Evolutionary conservation across 2,329 filamentous ascomycete species (phyloP).

Genomic region (Shiraia bambusicola): DNA sequence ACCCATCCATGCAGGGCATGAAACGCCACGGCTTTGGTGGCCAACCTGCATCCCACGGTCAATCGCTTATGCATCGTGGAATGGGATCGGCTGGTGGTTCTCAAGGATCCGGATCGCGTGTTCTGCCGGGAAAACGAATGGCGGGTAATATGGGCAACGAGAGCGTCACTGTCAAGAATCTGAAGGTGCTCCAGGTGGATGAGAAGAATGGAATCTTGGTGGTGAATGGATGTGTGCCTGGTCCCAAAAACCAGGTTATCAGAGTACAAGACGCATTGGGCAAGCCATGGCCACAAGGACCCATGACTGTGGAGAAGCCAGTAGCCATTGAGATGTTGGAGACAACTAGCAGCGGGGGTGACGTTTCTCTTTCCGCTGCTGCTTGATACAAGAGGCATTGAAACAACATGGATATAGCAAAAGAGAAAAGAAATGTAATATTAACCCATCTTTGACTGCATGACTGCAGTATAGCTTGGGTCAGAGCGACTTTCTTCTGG

Average conservation of each 20-base stretch:
- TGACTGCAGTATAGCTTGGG: no score
- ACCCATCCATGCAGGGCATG: conserved; percentile 64
- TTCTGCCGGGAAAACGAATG: conserved; percentile 97
- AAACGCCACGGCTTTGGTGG: conserved; percentile 89
- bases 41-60: conserved; percentile 91
- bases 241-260: conserved; percentile 83
- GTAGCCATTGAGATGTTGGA: conserved; percentile 12
- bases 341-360: conserved; percentile 9
- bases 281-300: conserved; percentile 69
- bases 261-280: conserved; percentile 88
- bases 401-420: no score
- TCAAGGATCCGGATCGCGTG: conserved; percentile 89
- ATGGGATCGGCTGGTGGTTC: conserved; percentile 88
- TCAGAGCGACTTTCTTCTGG: no score
- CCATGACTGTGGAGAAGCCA: conserved; percentile 33
- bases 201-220: conserved; percentile 83
- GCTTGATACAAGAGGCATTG: neutral
- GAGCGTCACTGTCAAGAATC: conserved; percentile 84
- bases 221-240: conserved; percentile 79
- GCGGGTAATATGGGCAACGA: conserved; percentile 92
- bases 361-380: conserved; percentile 10
- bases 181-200: conserved; percentile 86
- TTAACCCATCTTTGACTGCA: no score
- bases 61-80: conserved; percentile 88
- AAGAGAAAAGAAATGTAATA: no score